Conservation (phyloP, 2,329 filamentous ascomycete genomes). For the Pestalotiopsis sp. region DNA sequence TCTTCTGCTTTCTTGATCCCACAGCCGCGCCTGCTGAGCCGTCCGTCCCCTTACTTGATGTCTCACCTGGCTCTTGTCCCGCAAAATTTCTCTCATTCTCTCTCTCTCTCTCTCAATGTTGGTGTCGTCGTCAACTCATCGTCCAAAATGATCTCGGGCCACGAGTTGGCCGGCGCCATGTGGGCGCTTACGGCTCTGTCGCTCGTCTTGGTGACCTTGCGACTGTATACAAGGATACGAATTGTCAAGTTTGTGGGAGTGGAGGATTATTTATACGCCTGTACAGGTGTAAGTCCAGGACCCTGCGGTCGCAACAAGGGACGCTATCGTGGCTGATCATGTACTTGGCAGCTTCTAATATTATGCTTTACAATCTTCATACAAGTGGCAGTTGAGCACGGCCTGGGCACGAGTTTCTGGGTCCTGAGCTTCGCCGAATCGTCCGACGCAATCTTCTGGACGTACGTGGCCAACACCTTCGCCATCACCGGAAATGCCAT, state of each 20-base stretch:
- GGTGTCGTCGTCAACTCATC: background rate
- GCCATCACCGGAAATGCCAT: conserved; percentile 37
- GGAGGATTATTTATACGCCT: conserved; percentile 37
- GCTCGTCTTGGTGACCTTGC: conserved; percentile 21
- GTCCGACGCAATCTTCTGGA: conserved; percentile 39
- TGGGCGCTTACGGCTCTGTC: conserved; percentile 36
- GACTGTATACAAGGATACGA: conserved; percentile 27
- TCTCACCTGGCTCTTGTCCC: background rate
- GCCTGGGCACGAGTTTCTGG: conserved; percentile 35
- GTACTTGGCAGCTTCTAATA: conserved; percentile 28
- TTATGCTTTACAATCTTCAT: conserved; percentile 34
- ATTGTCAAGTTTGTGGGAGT: conserved; percentile 36
- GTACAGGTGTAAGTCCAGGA: conserved; percentile 26
- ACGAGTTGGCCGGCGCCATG: conserved; percentile 29
- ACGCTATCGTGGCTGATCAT: background rate
- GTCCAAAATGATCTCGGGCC: conserved; percentile 28
- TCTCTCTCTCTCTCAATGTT: background rate
- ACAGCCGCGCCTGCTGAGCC: background rate
- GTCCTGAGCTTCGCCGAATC: conserved; percentile 28
- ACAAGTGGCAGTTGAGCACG: conserved; percentile 34
- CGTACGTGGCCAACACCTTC: conserved; percentile 37
- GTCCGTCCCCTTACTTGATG: background rate
- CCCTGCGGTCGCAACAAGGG: too few relatives aligned
- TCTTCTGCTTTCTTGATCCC: background rate
- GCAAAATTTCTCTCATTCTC: background rate